A percentile compares a stretch with the other conserved stretches of the same genome.
phyloP scores from a whole-genome alignment of 306 rosid species.

The Vigna reflexopilosa region DNA sequence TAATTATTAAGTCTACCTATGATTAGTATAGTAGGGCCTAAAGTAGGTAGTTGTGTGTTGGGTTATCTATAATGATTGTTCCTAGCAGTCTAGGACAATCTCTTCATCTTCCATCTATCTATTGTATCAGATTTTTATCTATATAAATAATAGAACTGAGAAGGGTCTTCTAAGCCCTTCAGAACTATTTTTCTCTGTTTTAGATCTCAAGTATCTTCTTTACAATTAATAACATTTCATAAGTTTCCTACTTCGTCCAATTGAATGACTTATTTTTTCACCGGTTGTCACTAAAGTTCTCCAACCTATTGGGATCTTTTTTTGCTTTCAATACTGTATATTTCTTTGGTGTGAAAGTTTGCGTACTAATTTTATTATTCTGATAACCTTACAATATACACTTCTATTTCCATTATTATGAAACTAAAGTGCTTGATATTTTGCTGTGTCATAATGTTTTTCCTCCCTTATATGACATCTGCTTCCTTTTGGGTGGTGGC shows the following conservation, averaged over 20 bases:
- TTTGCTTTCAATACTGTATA: slow-evolving; percentile 1
- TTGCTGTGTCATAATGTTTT: slow-evolving; percentile 16
- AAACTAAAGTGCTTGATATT: slow-evolving; percentile 16
- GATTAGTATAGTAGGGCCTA: too few relatives aligned
- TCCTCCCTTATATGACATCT: slow-evolving; percentile 36
- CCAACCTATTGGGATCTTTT: slow-evolving; percentile 23
- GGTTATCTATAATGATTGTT: too few relatives aligned
- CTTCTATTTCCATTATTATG: slow-evolving; percentile 23
- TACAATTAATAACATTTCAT: slow-evolving; percentile 18
- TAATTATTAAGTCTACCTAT: too few relatives aligned
- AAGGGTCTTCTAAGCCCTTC: too few relatives aligned
- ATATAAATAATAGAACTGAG: too few relatives aligned
- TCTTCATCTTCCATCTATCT: too few relatives aligned
- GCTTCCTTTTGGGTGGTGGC: slow-evolving; percentile 49
- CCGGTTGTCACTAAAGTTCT: slow-evolving; percentile 16
- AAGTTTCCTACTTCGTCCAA: background rate
- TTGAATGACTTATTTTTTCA: slow-evolving; percentile 28
- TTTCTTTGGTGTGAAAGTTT: background rate
- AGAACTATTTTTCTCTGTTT: too few relatives aligned
- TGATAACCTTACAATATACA: slow-evolving; percentile 22
- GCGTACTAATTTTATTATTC: background rate
- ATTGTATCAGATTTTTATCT: too few relatives aligned
- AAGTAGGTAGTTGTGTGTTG: too few relatives aligned
- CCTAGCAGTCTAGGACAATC: too few relatives aligned
- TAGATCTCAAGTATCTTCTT: too few relatives aligned